Evolutionary conservation across 1,139 yeast genomes (phyloP).

Genomic region (Suhomyces kunorum): DNA sequence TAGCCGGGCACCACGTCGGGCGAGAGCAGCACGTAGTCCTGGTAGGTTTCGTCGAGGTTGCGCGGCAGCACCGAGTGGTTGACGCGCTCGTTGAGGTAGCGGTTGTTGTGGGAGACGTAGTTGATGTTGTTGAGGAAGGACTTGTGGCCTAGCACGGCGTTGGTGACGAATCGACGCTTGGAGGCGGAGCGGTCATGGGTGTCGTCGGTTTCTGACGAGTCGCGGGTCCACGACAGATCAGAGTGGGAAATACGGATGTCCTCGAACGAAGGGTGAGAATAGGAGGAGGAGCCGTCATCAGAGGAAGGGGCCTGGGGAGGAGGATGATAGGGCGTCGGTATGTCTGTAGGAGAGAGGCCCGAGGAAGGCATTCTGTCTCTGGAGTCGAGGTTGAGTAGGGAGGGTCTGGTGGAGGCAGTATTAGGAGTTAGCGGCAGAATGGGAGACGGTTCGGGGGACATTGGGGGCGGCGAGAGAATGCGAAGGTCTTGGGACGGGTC

Average conservation of each 20-base stretch:
- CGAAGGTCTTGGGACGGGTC: neutral
- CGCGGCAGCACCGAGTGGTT: slow-evolving; percentile 15
- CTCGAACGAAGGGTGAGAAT: slow-evolving; percentile 13
- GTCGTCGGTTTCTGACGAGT: slow-evolving; percentile 8
- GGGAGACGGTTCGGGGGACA: slow-evolving; percentile 4
- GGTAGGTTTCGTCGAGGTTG: slow-evolving; percentile 12
- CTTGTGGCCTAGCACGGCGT: slow-evolving; percentile 18
- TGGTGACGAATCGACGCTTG: slow-evolving; percentile 9
- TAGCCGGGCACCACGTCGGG: slow-evolving; percentile 28
- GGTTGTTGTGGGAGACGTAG: slow-evolving; percentile 26
- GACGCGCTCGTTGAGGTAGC: slow-evolving; percentile 23
- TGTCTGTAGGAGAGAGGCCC: neutral
- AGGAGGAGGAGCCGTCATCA: slow-evolving; percentile 7
- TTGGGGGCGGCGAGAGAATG: slow-evolving; percentile 1
- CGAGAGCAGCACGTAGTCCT: slow-evolving; percentile 20
- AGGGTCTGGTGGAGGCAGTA: neutral
- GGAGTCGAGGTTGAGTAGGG: neutral
- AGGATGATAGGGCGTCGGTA: slow-evolving; percentile 1
- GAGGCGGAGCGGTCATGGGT: slow-evolving; percentile 1
- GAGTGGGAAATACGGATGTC: slow-evolving; percentile 4
- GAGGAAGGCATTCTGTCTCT: neutral
- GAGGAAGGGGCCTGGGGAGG: neutral
- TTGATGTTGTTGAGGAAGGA: slow-evolving; percentile 33
- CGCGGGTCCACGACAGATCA: slow-evolving; percentile 8
- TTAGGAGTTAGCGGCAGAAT: slow-evolving; percentile 1